Evolutionary conservation across 805 yeast genomes (phyloP).

Genomic region (Saturnispora diversa): DNA sequence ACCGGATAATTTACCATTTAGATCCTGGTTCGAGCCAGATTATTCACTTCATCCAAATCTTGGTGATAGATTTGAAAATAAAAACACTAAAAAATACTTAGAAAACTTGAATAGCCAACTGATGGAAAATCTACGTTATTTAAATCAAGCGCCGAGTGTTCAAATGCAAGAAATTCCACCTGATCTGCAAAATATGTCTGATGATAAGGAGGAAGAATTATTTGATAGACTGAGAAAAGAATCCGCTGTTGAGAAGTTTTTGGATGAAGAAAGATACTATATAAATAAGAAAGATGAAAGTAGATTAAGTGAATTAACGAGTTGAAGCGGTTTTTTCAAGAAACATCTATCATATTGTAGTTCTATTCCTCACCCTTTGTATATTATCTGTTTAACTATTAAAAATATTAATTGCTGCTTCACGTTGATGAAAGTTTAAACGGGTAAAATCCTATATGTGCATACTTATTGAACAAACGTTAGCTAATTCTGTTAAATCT

Average conservation of each 20-base stretch:
- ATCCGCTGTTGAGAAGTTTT: slow-evolving; percentile 27
- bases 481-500: no score
- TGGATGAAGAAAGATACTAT: slow-evolving; percentile 32
- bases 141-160: slow-evolving; percentile 92
- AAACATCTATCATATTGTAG: neutral
- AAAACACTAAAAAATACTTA: slow-evolving; percentile 72
- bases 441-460: no score
- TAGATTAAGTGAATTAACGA: slow-evolving; percentile 28
- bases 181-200: slow-evolving; percentile 34
- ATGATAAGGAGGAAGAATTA: slow-evolving; percentile 37
- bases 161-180: slow-evolving; percentile 90
- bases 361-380: slow-evolving; percentile 1
- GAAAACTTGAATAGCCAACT: slow-evolving; percentile 71
- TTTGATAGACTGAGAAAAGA: slow-evolving; percentile 30
- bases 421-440: no score
- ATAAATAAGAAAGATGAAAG: slow-evolving; percentile 34
- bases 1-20: slow-evolving; percentile 68
- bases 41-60: slow-evolving; percentile 76
- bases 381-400: slow-evolving; percentile 3
- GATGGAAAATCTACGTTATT: slow-evolving; percentile 68
- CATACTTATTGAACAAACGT: no score
- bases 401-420: no score
- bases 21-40: slow-evolving; percentile 85
- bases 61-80: slow-evolving; percentile 77
- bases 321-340: neutral